These are phyloP conservation scores for Capsicum baccatum DNA, from an alignment of 257 asterid genomes.

Conservation along the genomic window DNA sequence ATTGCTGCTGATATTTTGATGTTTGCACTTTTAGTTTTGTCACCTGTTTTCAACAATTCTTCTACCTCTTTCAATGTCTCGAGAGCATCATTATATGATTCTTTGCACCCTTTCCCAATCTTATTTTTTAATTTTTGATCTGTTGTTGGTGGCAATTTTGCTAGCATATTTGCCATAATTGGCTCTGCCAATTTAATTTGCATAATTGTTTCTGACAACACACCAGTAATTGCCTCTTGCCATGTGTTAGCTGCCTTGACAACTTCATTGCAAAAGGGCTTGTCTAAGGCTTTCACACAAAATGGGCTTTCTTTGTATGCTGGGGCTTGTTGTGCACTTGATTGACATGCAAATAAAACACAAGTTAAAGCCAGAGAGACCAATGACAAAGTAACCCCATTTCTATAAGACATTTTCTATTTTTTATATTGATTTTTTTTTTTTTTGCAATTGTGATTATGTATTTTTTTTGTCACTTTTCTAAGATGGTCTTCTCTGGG, in stretches of 20 bases:
- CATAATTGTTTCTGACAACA: background rate
- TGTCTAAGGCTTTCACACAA: slow-evolving; percentile 24
- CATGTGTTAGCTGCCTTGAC: slow-evolving; percentile 7
- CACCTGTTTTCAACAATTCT: slow-evolving; percentile 21
- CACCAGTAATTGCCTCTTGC: slow-evolving; percentile 25
- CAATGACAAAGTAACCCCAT: slow-evolving; percentile 17
- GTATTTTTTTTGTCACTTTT: background rate
- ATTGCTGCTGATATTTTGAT: background rate
- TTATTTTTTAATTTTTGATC: background rate
- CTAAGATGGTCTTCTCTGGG: slow-evolving; percentile 19
- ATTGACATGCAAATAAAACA: background rate
- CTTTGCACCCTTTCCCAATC: background rate
- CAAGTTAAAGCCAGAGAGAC: slow-evolving; percentile 26
- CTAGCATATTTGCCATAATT: background rate
- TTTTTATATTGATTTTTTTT: background rate
- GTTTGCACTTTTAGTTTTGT: background rate
- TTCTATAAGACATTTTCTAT: background rate
- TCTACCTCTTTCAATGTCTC: background rate
- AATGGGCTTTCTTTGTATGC: background rate
- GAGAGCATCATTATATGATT: slow-evolving; percentile 2
- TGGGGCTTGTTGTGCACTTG: background rate
- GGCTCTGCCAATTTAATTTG: slow-evolving; percentile 21
- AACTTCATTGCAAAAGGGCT: slow-evolving; percentile 1
- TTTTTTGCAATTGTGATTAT: no score
- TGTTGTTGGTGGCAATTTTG: background rate